Conservation (phyloP, 306 rosid species). For the Argentina anserina region DNA sequence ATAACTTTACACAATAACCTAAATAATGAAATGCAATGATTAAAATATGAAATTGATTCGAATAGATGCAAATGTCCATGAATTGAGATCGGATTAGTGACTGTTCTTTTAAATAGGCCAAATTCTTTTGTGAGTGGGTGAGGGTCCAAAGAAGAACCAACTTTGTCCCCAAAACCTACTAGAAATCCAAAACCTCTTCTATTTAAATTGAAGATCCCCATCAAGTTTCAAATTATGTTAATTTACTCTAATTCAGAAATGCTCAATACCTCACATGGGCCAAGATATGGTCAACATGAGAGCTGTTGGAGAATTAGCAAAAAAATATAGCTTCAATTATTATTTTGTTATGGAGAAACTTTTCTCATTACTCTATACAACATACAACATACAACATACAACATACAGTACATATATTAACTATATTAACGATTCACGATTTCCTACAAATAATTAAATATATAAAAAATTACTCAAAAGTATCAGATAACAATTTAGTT, state of each 20-base stretch:
- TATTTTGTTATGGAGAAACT: neutral
- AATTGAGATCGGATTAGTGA: neutral
- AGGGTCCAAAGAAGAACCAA: slow-evolving; percentile 4
- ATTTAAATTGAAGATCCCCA: neutral
- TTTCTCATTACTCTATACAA: neutral
- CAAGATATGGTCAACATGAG: neutral
- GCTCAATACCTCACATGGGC: slow-evolving; percentile 13
- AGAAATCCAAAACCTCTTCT: neutral
- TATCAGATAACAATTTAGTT: no score
- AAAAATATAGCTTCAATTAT: neutral
- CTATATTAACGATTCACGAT: neutral
- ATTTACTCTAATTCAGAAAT: neutral
- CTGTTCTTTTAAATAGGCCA: neutral
- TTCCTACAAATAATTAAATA: neutral
- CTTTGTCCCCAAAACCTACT: neutral
- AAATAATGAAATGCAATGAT: neutral
- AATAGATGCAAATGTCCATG: neutral
- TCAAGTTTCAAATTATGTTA: neutral
- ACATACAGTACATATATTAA: no score
- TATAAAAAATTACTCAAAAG: no score
- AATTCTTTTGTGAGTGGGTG: neutral
- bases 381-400: no score
- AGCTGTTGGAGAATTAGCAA: neutral
- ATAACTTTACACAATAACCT: neutral
- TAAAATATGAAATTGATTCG: neutral